Conservation (phyloP, 441 rosid genomes). For the Viola pubescens region DNA sequence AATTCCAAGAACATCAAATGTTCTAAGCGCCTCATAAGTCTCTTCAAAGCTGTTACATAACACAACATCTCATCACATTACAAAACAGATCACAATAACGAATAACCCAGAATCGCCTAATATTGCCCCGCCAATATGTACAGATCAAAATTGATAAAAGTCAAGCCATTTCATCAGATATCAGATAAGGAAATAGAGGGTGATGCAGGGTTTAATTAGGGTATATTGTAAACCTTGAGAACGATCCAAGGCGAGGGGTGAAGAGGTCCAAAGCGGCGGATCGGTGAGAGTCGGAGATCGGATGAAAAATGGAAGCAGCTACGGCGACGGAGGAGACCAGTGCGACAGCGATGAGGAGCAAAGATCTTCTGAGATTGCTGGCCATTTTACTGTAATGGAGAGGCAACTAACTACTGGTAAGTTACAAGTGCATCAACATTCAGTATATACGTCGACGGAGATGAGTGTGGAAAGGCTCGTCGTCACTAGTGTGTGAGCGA, state of each 20-base stretch:
- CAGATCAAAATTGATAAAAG: too few relatives aligned
- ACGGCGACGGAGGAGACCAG: slow-evolving; percentile 42
- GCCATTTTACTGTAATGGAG: slow-evolving; percentile 43
- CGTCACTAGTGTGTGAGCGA: too few relatives aligned
- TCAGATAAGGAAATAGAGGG: neutral
- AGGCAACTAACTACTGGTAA: neutral
- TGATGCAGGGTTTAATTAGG: slow-evolving; percentile 3
- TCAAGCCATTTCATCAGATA: too few relatives aligned
- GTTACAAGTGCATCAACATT: neutral
- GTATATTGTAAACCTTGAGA: slow-evolving; percentile 44
- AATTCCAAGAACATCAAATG: slow-evolving; percentile 69
- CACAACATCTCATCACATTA: neutral
- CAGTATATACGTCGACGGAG: neutral
- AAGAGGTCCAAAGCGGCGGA: slow-evolving; percentile 81
- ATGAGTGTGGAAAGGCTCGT: too few relatives aligned
- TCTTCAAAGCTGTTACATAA: slow-evolving; percentile 52
- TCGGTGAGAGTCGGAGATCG: slow-evolving; percentile 83
- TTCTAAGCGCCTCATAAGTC: slow-evolving; percentile 67
- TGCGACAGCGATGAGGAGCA: slow-evolving; percentile 31
- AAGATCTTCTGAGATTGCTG: slow-evolving; percentile 33
- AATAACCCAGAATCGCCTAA: too few relatives aligned
- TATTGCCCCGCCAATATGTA: too few relatives aligned
- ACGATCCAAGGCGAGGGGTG: slow-evolving; percentile 50
- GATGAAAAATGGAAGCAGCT: slow-evolving; percentile 56
- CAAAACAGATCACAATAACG: neutral